These are phyloP conservation scores for Zymoseptoria pseudotritici DNA, from an alignment of 2,329 filamentous ascomycete species.

Conservation along the genomic window DNA sequence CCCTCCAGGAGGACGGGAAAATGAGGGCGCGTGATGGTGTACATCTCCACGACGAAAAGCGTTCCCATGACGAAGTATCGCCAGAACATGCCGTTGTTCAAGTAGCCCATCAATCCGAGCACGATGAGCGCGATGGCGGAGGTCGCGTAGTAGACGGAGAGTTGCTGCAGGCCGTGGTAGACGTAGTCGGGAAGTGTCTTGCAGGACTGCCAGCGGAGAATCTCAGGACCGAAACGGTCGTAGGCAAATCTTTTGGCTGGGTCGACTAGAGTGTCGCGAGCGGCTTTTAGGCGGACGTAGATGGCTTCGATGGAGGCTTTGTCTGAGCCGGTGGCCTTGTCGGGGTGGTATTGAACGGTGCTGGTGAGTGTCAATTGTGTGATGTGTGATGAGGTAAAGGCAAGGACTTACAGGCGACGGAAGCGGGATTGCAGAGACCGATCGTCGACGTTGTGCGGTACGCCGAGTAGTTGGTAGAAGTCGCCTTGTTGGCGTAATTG, in stretches of 20 bases:
- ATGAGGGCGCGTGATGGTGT: conserved; percentile 48
- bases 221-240: conserved; percentile 73
- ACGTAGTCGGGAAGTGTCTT: conserved; percentile 67
- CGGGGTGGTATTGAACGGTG: conserved; percentile 65
- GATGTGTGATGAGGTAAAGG: neutral
- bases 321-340: conserved; percentile 56
- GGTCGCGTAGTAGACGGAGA: conserved; percentile 55
- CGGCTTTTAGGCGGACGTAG: conserved; percentile 78
- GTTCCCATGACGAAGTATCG: conserved; percentile 45
- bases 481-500: conserved; percentile 63
- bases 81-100: conserved; percentile 57
- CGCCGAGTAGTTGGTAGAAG: conserved; percentile 71
- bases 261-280: conserved; percentile 74
- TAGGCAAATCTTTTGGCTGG: conserved; percentile 76
- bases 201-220: conserved; percentile 59
- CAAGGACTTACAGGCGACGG: conserved; percentile 52
- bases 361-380: conserved; percentile 6
- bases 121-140: conserved; percentile 54
- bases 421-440: conserved; percentile 77
- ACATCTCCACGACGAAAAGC: conserved; percentile 51
- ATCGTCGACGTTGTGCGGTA: conserved; percentile 62
- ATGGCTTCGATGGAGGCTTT: conserved; percentile 41
- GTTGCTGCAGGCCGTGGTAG: conserved; percentile 53
- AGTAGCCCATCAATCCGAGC: conserved; percentile 58
- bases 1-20: conserved; percentile 38